These are phyloP conservation scores for Neurospora crassa DNA, from an alignment of 2,329 filamentous ascomycete species.

Conservation along the genomic window DNA sequence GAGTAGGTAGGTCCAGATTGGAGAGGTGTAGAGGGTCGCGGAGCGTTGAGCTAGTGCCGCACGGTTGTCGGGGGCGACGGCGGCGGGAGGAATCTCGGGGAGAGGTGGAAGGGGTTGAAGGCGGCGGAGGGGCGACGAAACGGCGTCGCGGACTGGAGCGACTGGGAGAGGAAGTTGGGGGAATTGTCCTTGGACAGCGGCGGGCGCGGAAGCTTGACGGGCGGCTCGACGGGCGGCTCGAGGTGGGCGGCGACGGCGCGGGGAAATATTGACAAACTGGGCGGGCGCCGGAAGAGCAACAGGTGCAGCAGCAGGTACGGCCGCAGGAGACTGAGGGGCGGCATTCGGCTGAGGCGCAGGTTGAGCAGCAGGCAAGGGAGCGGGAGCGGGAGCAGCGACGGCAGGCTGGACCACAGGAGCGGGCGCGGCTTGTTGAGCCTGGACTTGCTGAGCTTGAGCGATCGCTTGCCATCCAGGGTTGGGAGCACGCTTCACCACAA, in stretches of 20 bases:
- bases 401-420: not conserved
- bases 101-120: no score
- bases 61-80: no score
- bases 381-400: no score
- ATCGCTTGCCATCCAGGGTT: not conserved
- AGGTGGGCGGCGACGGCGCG: no score
- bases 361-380: not conserved
- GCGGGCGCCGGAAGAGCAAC: no score
- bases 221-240: no score
- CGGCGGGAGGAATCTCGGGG: no score
- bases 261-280: not conserved
- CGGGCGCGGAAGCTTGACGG: not conserved
- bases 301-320: no score
- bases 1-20: no score
- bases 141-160: not conserved
- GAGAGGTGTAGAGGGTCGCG: no score
- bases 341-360: not conserved
- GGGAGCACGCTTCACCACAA: not conserved
- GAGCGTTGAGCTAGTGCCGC: no score
- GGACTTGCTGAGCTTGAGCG: not conserved
- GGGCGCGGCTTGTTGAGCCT: not conserved
- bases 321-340: no score
- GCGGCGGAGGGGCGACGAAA: not conserved
- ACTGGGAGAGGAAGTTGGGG: not conserved
- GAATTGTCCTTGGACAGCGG: not conserved